Evolutionary conservation across 495 filamentous ascomycete genomes (phyloP), one percentile per base, ranked within the genome.

Genomic region (Bryoglossum gracile): DNA sequence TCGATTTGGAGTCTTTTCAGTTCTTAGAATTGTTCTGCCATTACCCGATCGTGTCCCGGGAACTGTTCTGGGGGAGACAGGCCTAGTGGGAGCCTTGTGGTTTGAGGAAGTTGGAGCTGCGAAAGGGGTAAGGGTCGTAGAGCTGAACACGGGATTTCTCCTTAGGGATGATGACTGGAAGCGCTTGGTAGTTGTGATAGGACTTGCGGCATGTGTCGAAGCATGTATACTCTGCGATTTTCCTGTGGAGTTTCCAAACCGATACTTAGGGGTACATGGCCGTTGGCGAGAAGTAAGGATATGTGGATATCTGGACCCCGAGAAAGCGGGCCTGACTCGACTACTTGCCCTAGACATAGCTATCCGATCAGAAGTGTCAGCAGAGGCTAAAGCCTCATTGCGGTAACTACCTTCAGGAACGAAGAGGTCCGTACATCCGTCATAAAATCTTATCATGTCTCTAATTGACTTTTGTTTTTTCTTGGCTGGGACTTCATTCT

Each of bases 391-490:
- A 8, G 16, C 16, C 34, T 37, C 34, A 8, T 11, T 11, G 25
- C 8, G 13, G 21, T n/a, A 14, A 32, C 23, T 32, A 43, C 25
- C 25, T 22, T 43, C 32, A 17, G 41, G 32, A 43, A 43, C 41
- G 41, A 32, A 4, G 21, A 30, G 8, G 24, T 43, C 14, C 53
- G 18, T 44, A 56, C 53, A 25, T 4, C 53, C 48, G 39, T 56
- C 48, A 44, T 47, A 56, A 37, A 51, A 39, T 17, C 35, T 21
- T 14, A 56, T 51, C 2, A 42, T 56, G 37, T 56, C 53, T 13
- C 26, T 42, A 4, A 48, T 56, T 6, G 25, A 11, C 11, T 23
- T 51, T 9, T 8, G 14, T 24, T 16, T 36, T 19, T 21, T 35
- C 34, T 33, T 46, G n/a, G 26, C 14, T 5, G 13, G 17, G 8